phyloP scores from a whole-genome alignment of 164 flowering plant species.

The Paratinospora sagittata region DNA sequence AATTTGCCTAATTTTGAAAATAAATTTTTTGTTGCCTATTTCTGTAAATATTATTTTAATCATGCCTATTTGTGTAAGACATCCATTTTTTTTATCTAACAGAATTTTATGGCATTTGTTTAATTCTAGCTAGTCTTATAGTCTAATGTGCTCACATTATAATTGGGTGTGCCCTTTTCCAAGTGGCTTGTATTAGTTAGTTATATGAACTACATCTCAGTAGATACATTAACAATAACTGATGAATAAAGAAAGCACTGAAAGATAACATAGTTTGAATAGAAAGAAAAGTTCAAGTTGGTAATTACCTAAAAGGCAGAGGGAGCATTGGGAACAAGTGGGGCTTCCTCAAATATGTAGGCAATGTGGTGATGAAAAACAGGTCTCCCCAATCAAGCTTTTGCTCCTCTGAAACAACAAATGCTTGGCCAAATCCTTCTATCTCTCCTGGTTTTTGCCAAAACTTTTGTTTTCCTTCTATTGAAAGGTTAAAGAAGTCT shows the following conservation, averaged over 20 bases:
- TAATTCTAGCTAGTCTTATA: not conserved
- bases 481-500: constrained; percentile 28
- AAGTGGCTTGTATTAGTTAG: too few species aligned
- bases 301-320: constrained; percentile 25
- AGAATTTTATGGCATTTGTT: not conserved
- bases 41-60: too few species aligned
- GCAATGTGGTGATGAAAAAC: constrained; percentile 26
- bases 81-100: too few species aligned
- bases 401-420: constrained; percentile 37
- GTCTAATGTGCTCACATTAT: not conserved
- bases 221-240: too few species aligned
- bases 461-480: constrained; percentile 35
- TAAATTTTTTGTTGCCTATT: too few species aligned
- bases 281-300: not conserved
- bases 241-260: too few species aligned
- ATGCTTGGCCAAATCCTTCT: constrained; percentile 40
- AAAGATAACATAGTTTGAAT: not conserved
- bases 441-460: constrained; percentile 25
- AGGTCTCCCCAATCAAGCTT: constrained; percentile 40
- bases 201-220: too few species aligned
- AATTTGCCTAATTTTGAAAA: too few species aligned
- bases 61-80: too few species aligned
- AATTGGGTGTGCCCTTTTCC: too few species aligned
- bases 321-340: constrained; percentile 28
- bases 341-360: constrained; percentile 22